Evolutionary conservation across 352 stramenopile species (phyloP).

Genomic region (Phytophthora multivora): DNA sequence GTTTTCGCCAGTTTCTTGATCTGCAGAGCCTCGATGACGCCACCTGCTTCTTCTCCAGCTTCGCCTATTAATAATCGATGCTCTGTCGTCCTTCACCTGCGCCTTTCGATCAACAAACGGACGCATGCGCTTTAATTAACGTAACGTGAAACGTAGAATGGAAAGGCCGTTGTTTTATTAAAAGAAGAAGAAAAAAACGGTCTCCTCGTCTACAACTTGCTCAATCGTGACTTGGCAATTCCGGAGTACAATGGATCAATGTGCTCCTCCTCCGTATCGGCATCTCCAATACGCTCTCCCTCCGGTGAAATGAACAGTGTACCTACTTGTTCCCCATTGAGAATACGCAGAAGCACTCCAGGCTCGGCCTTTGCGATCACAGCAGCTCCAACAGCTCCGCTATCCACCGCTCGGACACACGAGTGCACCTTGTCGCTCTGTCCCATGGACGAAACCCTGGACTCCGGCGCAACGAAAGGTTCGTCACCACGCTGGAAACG

Average conservation of each 20-base stretch:
- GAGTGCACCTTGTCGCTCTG: conserved; percentile 77
- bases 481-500: conserved; percentile 51
- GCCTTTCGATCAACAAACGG: too few species aligned
- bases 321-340: conserved; percentile 62
- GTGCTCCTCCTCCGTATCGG: conserved; percentile 40
- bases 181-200: too few species aligned
- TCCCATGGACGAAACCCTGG: conserved; percentile 57
- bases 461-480: conserved; percentile 30
- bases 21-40: too few species aligned
- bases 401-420: conserved; percentile 16
- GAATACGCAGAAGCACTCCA: conserved; percentile 53
- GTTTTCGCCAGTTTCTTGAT: too few species aligned
- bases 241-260: conserved; percentile 69
- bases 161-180: too few species aligned
- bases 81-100: too few species aligned
- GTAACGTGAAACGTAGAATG: too few species aligned
- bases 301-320: conserved; percentile 53
- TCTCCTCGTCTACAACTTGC: conserved; percentile 10
- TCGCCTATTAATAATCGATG: too few species aligned
- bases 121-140: too few species aligned
- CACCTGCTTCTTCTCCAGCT: too few species aligned
- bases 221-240: conserved; percentile 32
- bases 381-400: conserved; percentile 53
- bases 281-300: conserved; percentile 6
- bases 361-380: conserved; percentile 69